Evolutionary conservation across 2,329 filamentous ascomycete genomes (phyloP).

Genomic region (Colletotrichum navitas): DNA sequence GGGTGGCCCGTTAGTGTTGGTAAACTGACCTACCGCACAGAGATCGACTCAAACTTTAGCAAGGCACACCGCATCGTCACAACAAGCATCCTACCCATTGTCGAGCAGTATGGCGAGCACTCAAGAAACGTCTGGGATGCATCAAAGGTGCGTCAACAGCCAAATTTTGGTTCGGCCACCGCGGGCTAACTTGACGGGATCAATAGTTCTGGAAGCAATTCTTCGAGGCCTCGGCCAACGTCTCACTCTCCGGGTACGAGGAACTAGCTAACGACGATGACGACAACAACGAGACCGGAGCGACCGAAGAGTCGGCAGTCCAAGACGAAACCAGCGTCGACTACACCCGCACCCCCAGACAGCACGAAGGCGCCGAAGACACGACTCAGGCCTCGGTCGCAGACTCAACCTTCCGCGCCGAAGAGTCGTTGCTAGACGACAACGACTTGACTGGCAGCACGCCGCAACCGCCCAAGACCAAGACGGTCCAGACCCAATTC

Average conservation of each 20-base stretch:
- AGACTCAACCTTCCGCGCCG: constrained; percentile 56
- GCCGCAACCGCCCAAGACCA: constrained; percentile 68
- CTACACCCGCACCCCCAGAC: constrained; percentile 50
- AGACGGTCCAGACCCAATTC: constrained; percentile 64
- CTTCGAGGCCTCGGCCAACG: constrained; percentile 98
- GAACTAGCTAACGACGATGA: constrained; percentile 78
- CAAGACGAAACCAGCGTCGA: constrained; percentile 66
- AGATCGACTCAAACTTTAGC: constrained; percentile 99
- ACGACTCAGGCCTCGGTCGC: constrained; percentile 52
- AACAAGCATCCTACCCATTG: constrained; percentile 89
- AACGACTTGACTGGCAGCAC: constrained; percentile 75
- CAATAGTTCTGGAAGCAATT: constrained; percentile 98
- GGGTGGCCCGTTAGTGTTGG: constrained; percentile 23
- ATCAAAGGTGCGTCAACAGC: constrained; percentile 76
- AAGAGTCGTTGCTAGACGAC: constrained; percentile 78
- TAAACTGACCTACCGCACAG: constrained; percentile 59
- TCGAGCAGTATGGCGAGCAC: constrained; percentile 95
- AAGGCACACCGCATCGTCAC: constrained; percentile 97
- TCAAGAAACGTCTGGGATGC: constrained; percentile 96
- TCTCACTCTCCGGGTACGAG: constrained; percentile 95
- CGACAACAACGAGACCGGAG: constrained; percentile 64
- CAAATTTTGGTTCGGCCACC: no score
- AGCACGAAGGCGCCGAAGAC: constrained; percentile 52
- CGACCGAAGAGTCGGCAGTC: constrained; percentile 66
- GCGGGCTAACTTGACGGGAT: constrained; percentile 16